Conservation (phyloP, 345 rosid species). For the Cardamine resedifolia region DNA sequence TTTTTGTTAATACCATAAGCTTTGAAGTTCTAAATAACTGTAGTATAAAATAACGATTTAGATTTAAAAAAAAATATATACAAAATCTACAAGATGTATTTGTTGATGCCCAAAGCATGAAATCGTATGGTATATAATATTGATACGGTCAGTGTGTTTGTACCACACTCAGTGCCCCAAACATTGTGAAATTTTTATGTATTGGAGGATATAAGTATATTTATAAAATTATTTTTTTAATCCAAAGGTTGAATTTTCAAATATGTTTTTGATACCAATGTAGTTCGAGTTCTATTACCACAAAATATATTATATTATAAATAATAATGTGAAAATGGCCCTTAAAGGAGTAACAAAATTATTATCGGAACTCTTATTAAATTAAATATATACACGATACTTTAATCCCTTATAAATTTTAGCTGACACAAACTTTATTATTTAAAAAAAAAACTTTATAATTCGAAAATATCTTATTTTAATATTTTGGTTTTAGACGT, state of each 20-base stretch:
- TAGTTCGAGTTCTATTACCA: neutral
- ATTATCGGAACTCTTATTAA: neutral
- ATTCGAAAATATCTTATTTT: neutral
- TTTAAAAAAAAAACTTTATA: neutral
- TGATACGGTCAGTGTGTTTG: neutral
- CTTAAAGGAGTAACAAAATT: conserved; percentile 3
- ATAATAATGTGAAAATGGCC: neutral
- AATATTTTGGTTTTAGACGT: neutral
- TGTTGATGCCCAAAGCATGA: neutral
- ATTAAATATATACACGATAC: neutral
- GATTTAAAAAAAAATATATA: no score
- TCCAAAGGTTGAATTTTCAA: neutral
- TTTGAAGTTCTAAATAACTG: neutral
- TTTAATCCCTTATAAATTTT: neutral
- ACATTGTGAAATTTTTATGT: neutral
- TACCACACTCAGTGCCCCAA: neutral
- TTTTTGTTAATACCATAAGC: no score
- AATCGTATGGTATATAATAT: neutral
- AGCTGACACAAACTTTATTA: neutral
- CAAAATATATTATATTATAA: neutral
- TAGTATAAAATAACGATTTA: neutral
- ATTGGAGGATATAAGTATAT: neutral
- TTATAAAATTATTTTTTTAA: neutral
- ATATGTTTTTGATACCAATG: neutral
- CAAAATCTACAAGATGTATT: neutral